These are phyloP conservation scores for Monsonia emarginata DNA, from an alignment of 441 rosid genomes.

Conservation along the genomic window DNA sequence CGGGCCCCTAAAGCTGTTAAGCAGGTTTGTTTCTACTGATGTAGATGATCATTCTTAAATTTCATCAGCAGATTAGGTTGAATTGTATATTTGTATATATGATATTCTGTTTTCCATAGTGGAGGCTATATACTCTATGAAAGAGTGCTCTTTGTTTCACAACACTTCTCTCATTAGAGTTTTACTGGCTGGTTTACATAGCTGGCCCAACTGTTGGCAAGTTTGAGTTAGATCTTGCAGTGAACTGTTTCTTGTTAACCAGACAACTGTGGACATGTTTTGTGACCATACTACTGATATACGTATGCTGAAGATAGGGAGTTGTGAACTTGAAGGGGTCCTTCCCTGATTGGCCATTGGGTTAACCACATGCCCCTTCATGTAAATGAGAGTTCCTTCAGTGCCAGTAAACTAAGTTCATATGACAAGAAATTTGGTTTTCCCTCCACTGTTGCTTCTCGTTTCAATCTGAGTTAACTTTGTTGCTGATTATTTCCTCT, in stretches of 20 bases:
- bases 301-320: not conserved
- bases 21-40: constrained; percentile 45
- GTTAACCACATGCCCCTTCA: not conserved
- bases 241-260: not conserved
- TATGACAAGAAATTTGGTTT: not conserved
- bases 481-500: not conserved
- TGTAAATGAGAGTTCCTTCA: not conserved
- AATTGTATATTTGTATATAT: not conserved
- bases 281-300: not conserved
- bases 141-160: not conserved
- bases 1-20: constrained; percentile 73
- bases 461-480: not conserved
- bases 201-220: not conserved
- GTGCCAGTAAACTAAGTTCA: not conserved
- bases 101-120: not conserved
- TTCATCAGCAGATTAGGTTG: not conserved
- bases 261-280: not conserved
- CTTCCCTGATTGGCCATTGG: not conserved
- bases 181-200: not conserved
- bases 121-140: not conserved
- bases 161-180: not conserved
- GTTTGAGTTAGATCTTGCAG: not conserved
- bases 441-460: not conserved
- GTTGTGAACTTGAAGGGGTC: not conserved
- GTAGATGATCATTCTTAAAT: not conserved